These are phyloP conservation scores for Phlebiopsis flavidoalba DNA, from an alignment of 768 basidiomycete species.

Conservation along the genomic window DNA sequence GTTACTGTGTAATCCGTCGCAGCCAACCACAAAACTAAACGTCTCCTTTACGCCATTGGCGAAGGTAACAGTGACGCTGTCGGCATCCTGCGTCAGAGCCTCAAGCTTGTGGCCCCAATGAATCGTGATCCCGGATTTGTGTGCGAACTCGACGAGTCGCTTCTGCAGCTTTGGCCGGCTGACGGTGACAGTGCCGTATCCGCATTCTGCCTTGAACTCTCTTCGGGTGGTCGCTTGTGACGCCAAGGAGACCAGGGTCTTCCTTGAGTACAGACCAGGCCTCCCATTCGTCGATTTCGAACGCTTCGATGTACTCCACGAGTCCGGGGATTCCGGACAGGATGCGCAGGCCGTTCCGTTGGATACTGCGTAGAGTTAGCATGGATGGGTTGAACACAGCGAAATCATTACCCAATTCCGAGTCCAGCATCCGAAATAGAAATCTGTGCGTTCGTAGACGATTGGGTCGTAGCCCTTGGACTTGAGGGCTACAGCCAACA, in stretches of 20 bases:
- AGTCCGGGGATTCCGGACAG: slow-evolving; percentile 8
- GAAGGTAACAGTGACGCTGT: slow-evolving; percentile 30
- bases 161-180: slow-evolving; percentile 28
- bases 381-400: neutral
- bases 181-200: slow-evolving; percentile 10
- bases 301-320: neutral
- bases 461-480: neutral
- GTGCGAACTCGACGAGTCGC: neutral
- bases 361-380: neutral
- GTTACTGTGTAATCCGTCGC: slow-evolving; percentile 40
- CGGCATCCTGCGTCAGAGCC: slow-evolving; percentile 24
- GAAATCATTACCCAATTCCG: slow-evolving; percentile 24
- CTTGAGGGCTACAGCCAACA: neutral
- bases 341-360: slow-evolving; percentile 3
- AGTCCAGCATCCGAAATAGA: slow-evolving; percentile 21
- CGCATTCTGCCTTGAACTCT: neutral
- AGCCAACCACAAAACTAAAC: slow-evolving; percentile 37
- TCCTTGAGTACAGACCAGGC: slow-evolving; percentile 9
- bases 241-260: slow-evolving; percentile 1
- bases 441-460: slow-evolving; percentile 1
- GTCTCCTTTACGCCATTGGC: slow-evolving; percentile 30
- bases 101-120: slow-evolving; percentile 30
- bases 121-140: slow-evolving; percentile 13
- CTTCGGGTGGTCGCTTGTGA: neutral
- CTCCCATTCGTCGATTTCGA: neutral